Conservation (phyloP, 1,139 yeast genomes). For the Zygoascus meyerae region DNA sequence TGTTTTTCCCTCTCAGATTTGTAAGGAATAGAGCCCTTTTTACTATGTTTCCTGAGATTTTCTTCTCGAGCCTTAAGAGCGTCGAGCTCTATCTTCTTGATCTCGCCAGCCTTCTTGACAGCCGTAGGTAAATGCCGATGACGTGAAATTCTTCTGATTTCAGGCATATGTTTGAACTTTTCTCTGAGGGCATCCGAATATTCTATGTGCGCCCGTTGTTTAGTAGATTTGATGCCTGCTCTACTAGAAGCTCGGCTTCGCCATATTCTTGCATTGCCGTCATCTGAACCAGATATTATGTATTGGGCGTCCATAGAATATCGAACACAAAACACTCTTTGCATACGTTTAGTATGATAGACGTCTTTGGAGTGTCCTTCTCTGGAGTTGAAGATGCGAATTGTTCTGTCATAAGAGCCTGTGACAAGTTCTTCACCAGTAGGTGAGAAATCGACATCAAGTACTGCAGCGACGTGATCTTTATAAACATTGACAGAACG, state of each 20-base stretch:
- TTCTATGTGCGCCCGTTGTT: slow-evolving; percentile 77
- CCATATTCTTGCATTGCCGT: slow-evolving; percentile 93
- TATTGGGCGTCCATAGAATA: slow-evolving; percentile 86
- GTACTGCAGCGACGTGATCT: slow-evolving; percentile 94
- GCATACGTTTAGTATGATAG: slow-evolving; percentile 97
- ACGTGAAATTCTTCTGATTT: slow-evolving; percentile 78
- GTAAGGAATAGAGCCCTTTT: slow-evolving; percentile 58
- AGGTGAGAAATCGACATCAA: slow-evolving; percentile 92
- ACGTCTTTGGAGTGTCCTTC: slow-evolving; percentile 94
- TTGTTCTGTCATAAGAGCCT: slow-evolving; percentile 91
- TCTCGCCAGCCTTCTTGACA: slow-evolving; percentile 82
- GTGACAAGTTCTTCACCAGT: slow-evolving; percentile 96
- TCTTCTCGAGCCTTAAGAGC: slow-evolving; percentile 75
- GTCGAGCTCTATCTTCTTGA: slow-evolving; percentile 66
- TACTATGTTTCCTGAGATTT: slow-evolving; percentile 73
- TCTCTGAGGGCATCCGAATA: slow-evolving; percentile 90
- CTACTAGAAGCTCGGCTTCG: slow-evolving; percentile 81
- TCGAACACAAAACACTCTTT: slow-evolving; percentile 77
- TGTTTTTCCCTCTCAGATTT: slow-evolving; percentile 71
- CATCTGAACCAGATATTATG: slow-evolving; percentile 88
- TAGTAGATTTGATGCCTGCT: slow-evolving; percentile 70
- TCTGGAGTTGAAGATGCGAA: slow-evolving; percentile 66
- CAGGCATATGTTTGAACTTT: slow-evolving; percentile 94
- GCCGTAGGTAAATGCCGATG: slow-evolving; percentile 84
- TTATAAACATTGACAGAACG: slow-evolving; percentile 78